Conservation (phyloP, 768 basidiomycete species). For the Lentinula boryana region DNA sequence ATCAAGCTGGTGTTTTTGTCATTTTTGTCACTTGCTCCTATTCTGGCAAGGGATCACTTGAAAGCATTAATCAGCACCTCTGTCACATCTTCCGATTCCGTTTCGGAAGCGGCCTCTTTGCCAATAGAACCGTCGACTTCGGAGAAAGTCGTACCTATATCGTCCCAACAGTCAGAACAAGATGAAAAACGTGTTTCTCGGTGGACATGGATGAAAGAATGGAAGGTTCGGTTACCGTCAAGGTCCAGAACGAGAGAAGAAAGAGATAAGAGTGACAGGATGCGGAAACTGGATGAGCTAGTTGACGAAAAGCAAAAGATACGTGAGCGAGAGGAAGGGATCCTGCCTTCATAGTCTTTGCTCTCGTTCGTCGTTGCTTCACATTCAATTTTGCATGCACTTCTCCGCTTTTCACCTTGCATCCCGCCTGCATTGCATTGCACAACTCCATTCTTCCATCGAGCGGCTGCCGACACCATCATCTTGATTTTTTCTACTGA, state of each 20-base stretch:
- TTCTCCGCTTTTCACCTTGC: background rate
- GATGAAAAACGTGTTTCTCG: conserved; percentile 3
- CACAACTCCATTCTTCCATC: background rate
- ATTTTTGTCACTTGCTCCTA: conserved; percentile 80
- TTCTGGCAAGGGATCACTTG: conserved; percentile 52
- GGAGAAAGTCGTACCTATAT: background rate
- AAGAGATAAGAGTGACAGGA: background rate
- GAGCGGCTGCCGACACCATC: background rate
- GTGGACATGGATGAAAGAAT: conserved; percentile 7
- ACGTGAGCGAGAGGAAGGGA: background rate
- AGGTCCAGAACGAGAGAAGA: conserved; percentile 3
- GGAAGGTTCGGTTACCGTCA: conserved; percentile 2
- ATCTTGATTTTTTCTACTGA: background rate
- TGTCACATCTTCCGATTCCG: background rate
- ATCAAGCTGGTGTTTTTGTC: conserved; percentile 80
- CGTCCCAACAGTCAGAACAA: background rate
- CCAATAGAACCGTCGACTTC: background rate
- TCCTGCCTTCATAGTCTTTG: conserved; percentile 5
- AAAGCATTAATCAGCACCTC: conserved; percentile 3
- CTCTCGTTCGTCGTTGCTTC: background rate
- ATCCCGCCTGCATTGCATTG: background rate
- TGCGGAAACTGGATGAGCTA: conserved; percentile 1
- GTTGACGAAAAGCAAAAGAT: conserved; percentile 4
- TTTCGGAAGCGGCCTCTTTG: background rate
- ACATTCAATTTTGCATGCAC: background rate